These are phyloP conservation scores for Monosporozyma aerobia DNA, from an alignment of 805 yeast species.

Conservation along the genomic window DNA sequence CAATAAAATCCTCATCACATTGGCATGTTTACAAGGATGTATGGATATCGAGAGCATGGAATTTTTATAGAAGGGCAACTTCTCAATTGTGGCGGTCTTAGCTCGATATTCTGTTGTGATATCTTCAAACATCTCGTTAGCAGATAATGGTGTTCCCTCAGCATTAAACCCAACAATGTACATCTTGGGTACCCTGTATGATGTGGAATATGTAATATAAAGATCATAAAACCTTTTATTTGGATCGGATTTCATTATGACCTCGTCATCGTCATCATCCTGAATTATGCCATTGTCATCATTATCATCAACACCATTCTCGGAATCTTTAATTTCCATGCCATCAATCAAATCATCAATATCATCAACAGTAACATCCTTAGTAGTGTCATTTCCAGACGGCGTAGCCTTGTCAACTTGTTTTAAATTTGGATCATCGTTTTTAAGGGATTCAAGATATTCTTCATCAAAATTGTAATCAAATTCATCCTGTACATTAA, in stretches of 20 bases:
- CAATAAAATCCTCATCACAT: conserved; percentile 85
- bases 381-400: not conserved
- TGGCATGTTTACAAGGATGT: conserved; percentile 93
- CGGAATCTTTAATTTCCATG: conserved; percentile 17
- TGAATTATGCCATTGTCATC: not conserved
- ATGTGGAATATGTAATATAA: conserved; percentile 86
- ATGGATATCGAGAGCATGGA: conserved; percentile 65
- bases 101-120: conserved; percentile 85
- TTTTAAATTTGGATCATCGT: conserved; percentile 35
- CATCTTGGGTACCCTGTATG: conserved; percentile 92
- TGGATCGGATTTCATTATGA: conserved; percentile 26
- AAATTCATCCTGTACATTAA: conserved; percentile 33
- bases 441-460: conserved; percentile 19
- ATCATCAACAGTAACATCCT: conserved; percentile 8
- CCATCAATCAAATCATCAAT: conserved; percentile 23
- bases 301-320: conserved; percentile 34
- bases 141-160: conserved; percentile 78
- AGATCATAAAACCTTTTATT: conserved; percentile 70
- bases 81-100: conserved; percentile 93
- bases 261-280: conserved; percentile 35
- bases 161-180: conserved; percentile 80
- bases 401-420: conserved; percentile 22
- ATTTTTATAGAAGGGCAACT: conserved; percentile 71
- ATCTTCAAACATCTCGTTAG: conserved; percentile 90
- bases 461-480: conserved; percentile 18